Evolutionary conservation across 106 monocot species (phyloP).

Genomic region (Dendrobium chrysotoxum): DNA sequence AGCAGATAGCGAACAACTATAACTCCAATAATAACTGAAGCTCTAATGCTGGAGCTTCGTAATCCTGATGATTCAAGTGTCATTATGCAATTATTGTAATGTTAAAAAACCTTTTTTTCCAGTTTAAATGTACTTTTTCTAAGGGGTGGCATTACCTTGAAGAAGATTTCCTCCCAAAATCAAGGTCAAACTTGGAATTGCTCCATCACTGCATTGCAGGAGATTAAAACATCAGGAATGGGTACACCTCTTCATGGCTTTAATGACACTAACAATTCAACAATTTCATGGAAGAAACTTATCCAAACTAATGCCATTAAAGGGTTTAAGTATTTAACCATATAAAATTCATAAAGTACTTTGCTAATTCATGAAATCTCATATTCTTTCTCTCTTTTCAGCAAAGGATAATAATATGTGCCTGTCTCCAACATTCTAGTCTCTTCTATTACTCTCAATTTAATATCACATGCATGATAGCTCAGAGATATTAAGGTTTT

Average conservation of each 20-base stretch:
- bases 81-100: not conserved
- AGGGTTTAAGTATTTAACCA: too few species aligned
- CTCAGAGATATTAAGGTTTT: too few species aligned
- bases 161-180: slow-evolving; percentile 43
- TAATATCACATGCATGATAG: too few species aligned
- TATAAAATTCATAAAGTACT: too few species aligned
- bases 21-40: slow-evolving; percentile 28
- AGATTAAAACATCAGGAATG: not conserved
- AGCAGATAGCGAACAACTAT: slow-evolving; percentile 23
- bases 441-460: too few species aligned
- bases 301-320: too few species aligned
- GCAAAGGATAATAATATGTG: too few species aligned
- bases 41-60: slow-evolving; percentile 16
- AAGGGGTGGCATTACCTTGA: slow-evolving; percentile 16
- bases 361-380: too few species aligned
- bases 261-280: not conserved
- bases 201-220: slow-evolving; percentile 20
- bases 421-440: too few species aligned
- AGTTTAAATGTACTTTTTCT: too few species aligned
- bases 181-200: slow-evolving; percentile 31
- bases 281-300: not conserved
- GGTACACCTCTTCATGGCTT: not conserved
- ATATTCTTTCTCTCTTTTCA: too few species aligned
- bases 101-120: too few species aligned
- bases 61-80: slow-evolving; percentile 19